A percentile compares a stretch with the other conserved stretches of the same genome.
These are phyloP conservation scores for Wickerhamiella bombiphila DNA, from an alignment of 805 yeast genomes.

Conservation along the genomic window DNA sequence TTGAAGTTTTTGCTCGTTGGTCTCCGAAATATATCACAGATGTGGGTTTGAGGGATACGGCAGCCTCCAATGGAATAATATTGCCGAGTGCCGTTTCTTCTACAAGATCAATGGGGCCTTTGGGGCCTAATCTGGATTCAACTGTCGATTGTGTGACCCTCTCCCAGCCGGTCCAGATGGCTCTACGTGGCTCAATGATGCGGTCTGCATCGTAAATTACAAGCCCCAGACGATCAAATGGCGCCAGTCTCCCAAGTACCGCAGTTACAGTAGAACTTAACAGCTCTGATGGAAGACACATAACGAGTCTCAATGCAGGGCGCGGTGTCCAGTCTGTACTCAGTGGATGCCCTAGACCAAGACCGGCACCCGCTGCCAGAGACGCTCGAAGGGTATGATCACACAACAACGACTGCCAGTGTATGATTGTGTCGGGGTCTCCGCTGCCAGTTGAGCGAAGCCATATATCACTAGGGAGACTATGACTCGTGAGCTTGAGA, in stretches of 20 bases:
- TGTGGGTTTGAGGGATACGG: neutral
- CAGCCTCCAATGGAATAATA: neutral
- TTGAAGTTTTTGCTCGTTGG: no score
- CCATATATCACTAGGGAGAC: neutral
- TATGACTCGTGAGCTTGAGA: neutral
- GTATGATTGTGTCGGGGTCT: no score
- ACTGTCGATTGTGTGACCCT: no score
- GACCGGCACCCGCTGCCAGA: no score
- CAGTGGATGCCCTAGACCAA: no score
- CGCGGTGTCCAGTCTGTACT: slow-evolving; percentile 3
- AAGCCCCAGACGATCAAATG: slow-evolving; percentile 8
- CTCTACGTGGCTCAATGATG: slow-evolving; percentile 1
- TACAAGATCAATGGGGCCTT: no score
- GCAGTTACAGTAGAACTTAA: slow-evolving; percentile 3
- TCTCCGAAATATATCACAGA: neutral
- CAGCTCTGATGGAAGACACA: slow-evolving; percentile 5
- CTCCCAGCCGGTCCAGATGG: slow-evolving; percentile 4
- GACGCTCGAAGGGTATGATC: no score
- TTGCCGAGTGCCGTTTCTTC: no score
- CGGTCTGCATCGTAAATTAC: slow-evolving; percentile 3
- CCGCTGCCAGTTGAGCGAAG: no score
- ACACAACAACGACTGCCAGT: no score
- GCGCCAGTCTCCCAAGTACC: slow-evolving; percentile 6
- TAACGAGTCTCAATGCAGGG: slow-evolving; percentile 4
- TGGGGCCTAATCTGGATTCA: no score